A percentile compares a stretch with the other conserved stretches of the same genome.
Evolutionary conservation across 768 basidiomycete species (phyloP).

Genomic region (Boletus speciosus): DNA sequence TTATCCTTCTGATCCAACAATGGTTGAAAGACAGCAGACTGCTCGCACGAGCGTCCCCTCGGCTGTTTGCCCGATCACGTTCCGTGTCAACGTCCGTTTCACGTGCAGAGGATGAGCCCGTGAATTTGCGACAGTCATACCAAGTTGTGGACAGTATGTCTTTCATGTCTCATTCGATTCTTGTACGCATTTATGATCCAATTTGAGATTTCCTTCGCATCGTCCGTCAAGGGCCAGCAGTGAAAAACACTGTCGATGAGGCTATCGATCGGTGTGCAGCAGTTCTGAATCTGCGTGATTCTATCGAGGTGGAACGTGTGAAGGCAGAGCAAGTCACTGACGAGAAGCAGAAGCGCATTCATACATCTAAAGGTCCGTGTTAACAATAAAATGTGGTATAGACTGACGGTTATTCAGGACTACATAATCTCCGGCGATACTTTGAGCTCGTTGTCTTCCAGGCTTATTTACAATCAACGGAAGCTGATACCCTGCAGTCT

Average conservation of each 20-base stretch:
- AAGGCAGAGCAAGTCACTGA: constrained; percentile 75
- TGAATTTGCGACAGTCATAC: constrained; percentile 59
- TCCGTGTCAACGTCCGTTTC: constrained; percentile 41
- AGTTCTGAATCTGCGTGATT: constrained; percentile 81
- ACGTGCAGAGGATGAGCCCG: constrained; percentile 28
- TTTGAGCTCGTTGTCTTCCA: constrained; percentile 87
- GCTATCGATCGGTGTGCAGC: constrained; percentile 83
- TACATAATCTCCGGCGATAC: constrained; percentile 81
- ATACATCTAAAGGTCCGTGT: constrained; percentile 66
- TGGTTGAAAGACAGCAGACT: constrained; percentile 58
- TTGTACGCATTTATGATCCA: constrained; percentile 1
- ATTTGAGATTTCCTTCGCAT: constrained; percentile 74
- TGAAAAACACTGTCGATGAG: constrained; percentile 84
- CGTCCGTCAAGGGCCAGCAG: constrained; percentile 77
- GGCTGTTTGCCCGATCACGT: constrained; percentile 33
- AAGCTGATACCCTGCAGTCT: constrained; percentile 74
- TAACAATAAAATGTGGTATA: not conserved
- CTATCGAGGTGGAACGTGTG: constrained; percentile 81
- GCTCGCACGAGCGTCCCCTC: constrained; percentile 32
- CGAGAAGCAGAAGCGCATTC: constrained; percentile 59
- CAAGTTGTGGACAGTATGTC: constrained; percentile 86
- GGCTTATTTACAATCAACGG: constrained; percentile 78
- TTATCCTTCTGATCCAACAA: constrained; percentile 77
- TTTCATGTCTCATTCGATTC: not conserved
- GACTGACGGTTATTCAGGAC: constrained; percentile 40